phyloP scores from a whole-genome alignment of 2,329 filamentous ascomycete species.

The Rosellinia necatrix region DNA sequence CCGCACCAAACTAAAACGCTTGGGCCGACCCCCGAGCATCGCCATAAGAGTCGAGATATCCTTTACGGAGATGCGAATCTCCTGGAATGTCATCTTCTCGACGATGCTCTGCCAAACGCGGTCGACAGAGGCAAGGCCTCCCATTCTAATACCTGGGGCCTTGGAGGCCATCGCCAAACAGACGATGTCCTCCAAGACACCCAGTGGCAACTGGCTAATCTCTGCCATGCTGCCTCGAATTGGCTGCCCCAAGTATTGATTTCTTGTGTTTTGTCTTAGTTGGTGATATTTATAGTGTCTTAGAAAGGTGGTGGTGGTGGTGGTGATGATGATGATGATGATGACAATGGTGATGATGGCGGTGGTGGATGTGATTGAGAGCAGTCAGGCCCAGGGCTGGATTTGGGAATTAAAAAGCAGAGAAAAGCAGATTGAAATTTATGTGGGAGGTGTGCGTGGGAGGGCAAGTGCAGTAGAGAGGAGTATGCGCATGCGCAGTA shows the following conservation, averaged over 20 bases:
- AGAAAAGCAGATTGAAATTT: background rate
- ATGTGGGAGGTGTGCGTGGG: background rate
- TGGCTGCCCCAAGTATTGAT: background rate
- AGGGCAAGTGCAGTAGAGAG: background rate
- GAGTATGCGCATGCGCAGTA: slow-evolving; percentile 6
- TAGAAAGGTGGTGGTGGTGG: background rate
- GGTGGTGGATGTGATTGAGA: too few relatives aligned
- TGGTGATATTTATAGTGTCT: background rate
- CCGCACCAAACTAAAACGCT: slow-evolving; percentile 17
- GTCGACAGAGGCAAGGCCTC: slow-evolving; percentile 16
- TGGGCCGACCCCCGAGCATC: background rate
- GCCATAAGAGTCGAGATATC: background rate
- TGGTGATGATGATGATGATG: too few relatives aligned
- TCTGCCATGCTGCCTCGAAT: slow-evolving; percentile 1
- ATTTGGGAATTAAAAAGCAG: too few relatives aligned
- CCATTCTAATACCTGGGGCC: background rate
- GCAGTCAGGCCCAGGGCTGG: too few relatives aligned
- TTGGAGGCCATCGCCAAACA: background rate
- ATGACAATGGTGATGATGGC: too few relatives aligned
- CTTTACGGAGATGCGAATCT: background rate
- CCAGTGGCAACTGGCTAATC: slow-evolving; percentile 11
- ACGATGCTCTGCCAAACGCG: slow-evolving; percentile 12
- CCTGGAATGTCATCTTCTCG: slow-evolving; percentile 12
- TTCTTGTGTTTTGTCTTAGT: background rate
- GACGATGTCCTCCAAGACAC: slow-evolving; percentile 20